Evolutionary conservation across 805 yeast genomes (phyloP).

Genomic region (Myxozyma neglecta): DNA sequence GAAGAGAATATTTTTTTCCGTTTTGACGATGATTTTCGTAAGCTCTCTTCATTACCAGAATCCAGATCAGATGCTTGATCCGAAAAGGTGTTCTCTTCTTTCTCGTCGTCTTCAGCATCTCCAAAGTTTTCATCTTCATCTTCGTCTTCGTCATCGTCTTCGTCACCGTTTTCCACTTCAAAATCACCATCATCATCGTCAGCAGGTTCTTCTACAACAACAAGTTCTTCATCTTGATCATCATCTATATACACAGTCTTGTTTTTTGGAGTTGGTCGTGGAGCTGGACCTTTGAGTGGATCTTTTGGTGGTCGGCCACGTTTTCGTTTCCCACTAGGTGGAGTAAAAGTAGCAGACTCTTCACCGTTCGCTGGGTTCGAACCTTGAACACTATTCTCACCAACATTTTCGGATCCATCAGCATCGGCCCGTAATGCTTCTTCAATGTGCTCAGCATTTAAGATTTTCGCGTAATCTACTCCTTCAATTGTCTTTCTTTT

Average conservation of each 20-base stretch:
- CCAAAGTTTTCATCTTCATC: slow-evolving; percentile 6
- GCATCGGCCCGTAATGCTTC: not conserved
- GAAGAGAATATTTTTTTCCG: not conserved
- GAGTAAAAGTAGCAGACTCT: not conserved
- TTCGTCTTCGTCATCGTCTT: not conserved
- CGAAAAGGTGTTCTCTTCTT: not conserved
- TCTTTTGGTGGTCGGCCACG: slow-evolving; percentile 25
- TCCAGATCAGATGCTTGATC: not conserved
- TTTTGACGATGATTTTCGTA: not conserved
- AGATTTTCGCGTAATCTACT: slow-evolving; percentile 3
- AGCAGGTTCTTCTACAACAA: not conserved
- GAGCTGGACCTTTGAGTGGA: slow-evolving; percentile 7
- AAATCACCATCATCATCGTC: slow-evolving; percentile 4
- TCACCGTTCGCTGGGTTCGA: not conserved
- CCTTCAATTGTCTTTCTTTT: slow-evolving; percentile 4
- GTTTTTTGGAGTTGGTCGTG: not conserved
- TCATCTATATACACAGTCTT: not conserved
- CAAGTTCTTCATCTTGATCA: slow-evolving; percentile 1
- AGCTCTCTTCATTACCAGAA: not conserved
- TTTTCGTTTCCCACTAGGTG: not conserved
- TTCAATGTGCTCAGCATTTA: not conserved
- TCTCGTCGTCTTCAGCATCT: not conserved
- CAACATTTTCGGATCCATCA: not conserved
- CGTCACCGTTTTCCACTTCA: not conserved
- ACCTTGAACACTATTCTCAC: not conserved